These are phyloP conservation scores for Alternaria burnsii DNA, from an alignment of 2,329 filamentous ascomycete genomes.

Conservation along the genomic window DNA sequence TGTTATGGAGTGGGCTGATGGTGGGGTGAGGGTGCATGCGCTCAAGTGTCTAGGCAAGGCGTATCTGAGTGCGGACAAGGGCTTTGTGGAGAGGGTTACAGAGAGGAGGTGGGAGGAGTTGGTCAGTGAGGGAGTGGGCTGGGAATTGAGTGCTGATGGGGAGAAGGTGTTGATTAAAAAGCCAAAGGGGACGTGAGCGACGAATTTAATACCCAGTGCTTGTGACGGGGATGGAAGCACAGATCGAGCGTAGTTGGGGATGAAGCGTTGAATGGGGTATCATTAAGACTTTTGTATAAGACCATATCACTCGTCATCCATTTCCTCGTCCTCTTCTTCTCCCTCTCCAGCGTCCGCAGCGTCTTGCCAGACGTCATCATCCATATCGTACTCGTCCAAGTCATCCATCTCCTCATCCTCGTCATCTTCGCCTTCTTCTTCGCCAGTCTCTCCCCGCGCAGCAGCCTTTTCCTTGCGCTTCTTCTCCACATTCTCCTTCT, in stretches of 20 bases:
- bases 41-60: slow-evolving; percentile 86
- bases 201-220: neutral
- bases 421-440: slow-evolving; percentile 58
- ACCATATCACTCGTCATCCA: slow-evolving; percentile 52
- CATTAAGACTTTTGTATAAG: slow-evolving; percentile 29
- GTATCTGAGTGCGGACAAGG: slow-evolving; percentile 76
- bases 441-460: slow-evolving; percentile 47
- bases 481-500: slow-evolving; percentile 89
- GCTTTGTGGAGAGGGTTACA: slow-evolving; percentile 73
- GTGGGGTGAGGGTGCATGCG: slow-evolving; percentile 75
- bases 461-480: slow-evolving; percentile 71
- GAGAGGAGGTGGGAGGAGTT: slow-evolving; percentile 77
- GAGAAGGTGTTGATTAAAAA: slow-evolving; percentile 79
- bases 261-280: slow-evolving; percentile 42
- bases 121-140: slow-evolving; percentile 78
- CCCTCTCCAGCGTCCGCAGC: slow-evolving; percentile 59
- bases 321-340: slow-evolving; percentile 58
- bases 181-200: slow-evolving; percentile 55
- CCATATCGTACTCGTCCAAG: slow-evolving; percentile 59
- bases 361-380: slow-evolving; percentile 63
- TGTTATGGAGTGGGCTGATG: slow-evolving; percentile 83
- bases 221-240: neutral
- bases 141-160: slow-evolving; percentile 73
- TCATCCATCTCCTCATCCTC: slow-evolving; percentile 60
- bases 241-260: neutral